phyloP scores from a whole-genome alignment of 225 moss, liverwort and hornwort genomes.

The Marchantia paleacea region DNA sequence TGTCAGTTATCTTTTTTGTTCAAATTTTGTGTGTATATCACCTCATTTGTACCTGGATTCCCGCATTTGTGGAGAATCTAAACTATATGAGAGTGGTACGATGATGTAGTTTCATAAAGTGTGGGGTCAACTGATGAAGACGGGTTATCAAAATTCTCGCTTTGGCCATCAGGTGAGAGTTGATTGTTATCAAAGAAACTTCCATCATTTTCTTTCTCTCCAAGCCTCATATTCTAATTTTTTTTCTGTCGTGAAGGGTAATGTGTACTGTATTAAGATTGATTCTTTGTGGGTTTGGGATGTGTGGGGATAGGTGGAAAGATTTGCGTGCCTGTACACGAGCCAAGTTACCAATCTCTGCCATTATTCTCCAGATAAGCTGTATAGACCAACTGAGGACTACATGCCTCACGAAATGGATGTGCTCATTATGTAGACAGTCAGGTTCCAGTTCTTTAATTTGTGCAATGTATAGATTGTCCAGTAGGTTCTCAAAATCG shows the following conservation, averaged over 20 bases:
- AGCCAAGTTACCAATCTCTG: slow-evolving; percentile 90
- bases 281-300: slow-evolving; percentile 2
- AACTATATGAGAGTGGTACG: background rate
- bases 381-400: slow-evolving; percentile 80
- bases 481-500: background rate
- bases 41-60: background rate
- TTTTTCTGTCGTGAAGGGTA: background rate
- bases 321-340: slow-evolving; percentile 92
- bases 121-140: slow-evolving; percentile 98
- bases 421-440: slow-evolving; percentile 20
- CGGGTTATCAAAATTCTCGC: slow-evolving; percentile 93
- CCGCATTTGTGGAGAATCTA: background rate
- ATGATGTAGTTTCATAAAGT: slow-evolving; percentile 73
- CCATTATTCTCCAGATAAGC: slow-evolving; percentile 88
- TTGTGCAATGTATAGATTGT: slow-evolving; percentile 14
- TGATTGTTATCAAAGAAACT: background rate
- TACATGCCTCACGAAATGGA: slow-evolving; percentile 86
- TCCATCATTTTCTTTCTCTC: too few species aligned
- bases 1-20: background rate
- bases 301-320: slow-evolving; percentile 62
- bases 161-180: slow-evolving; percentile 81
- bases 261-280: background rate
- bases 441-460: background rate
- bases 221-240: background rate
- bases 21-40: background rate